Evolutionary conservation across 768 basidiomycete genomes (phyloP), one percentile per base, ranked within the genome.

Genomic region (Boletus fagicola): DNA sequence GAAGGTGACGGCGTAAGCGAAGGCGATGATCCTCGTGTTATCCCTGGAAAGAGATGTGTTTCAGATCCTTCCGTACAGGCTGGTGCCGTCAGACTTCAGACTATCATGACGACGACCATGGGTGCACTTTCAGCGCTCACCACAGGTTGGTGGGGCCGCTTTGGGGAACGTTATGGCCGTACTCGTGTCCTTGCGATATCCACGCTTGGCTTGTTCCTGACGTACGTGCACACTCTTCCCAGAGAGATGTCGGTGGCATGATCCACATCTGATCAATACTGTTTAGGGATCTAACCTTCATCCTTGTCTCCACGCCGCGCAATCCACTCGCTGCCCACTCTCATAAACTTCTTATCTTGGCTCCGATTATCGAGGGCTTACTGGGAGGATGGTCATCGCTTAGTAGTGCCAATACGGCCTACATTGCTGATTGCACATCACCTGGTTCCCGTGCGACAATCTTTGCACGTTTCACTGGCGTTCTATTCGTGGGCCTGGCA

Each of bases 71-170:
- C 75, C 22, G 87, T 90, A 7, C 84, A 87, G 61, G 83, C 86
- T 7, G 78, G 82, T 40, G 88, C 88, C 2, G 89, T 87, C 24
- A 79, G 77, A 54, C 80, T 91, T n/a, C 90, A 91, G 73, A 86
- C 86, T 8, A 81, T 83, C 49, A 84, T 95, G 71, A 86, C 86
- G 2, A 85, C 89, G 12, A 80, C 80, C 10, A 88, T 90, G 85
- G 92, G 90, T 51, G 68, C 83, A 8, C 77, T 97, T 40, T 88
- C 90, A 51, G 90, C 91, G 1, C 74, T 92, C 47, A 90, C 89
- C 5, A 92, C 92, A 0, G 91, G 89, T 0, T 90, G 87, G 75
- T 97, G 94, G 94, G 90, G 90, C 51, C 81, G 84, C 49, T 82
- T 86, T 42, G 87, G 90, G 11, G 93, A 95, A 68, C 73, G 78